phyloP scores from a whole-genome alignment of 129 eudicot species.

The Calendula officinalis region DNA sequence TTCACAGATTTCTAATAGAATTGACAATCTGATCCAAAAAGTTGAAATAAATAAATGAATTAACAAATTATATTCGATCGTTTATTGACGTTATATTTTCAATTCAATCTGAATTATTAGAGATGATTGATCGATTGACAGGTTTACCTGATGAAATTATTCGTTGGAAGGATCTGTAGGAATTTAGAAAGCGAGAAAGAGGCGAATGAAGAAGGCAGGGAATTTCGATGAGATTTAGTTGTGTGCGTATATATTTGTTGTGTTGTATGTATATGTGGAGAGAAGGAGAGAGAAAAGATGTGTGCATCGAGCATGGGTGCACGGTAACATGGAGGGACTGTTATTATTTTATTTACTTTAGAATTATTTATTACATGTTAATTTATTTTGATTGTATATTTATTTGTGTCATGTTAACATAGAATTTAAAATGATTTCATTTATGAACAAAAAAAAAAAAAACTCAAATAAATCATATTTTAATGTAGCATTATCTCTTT shows the following conservation, averaged over 20 bases:
- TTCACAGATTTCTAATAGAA: constrained; percentile 25
- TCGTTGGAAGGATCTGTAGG: constrained; percentile 29
- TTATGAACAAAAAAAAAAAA: no score
- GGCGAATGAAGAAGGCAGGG: constrained; percentile 35
- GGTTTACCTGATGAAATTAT: constrained; percentile 28
- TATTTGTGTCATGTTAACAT: no score
- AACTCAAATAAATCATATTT: no score
- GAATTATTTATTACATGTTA: no score
- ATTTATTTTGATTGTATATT: no score
- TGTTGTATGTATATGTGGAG: constrained; percentile 8
- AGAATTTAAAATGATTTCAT: no score
- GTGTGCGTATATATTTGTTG: constrained; percentile 30
- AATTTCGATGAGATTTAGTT: constrained; percentile 43
- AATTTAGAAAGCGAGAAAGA: constrained; percentile 33
- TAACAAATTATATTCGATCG: constrained; percentile 13
- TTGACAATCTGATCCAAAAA: constrained; percentile 31
- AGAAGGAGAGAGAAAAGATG: constrained; percentile 25
- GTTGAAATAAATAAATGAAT: background rate
- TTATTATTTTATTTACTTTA: no score
- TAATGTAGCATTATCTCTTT: no score
- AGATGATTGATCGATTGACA: constrained; percentile 9
- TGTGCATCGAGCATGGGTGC: background rate
- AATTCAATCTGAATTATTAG: constrained; percentile 6
- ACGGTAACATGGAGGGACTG: no score
- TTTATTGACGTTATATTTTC: constrained; percentile 1